A percentile compares a stretch with the other conserved stretches of the same genome.
Evolutionary conservation across 2,329 filamentous ascomycete species (phyloP).

Genomic region (Fusarium incarnatum): DNA sequence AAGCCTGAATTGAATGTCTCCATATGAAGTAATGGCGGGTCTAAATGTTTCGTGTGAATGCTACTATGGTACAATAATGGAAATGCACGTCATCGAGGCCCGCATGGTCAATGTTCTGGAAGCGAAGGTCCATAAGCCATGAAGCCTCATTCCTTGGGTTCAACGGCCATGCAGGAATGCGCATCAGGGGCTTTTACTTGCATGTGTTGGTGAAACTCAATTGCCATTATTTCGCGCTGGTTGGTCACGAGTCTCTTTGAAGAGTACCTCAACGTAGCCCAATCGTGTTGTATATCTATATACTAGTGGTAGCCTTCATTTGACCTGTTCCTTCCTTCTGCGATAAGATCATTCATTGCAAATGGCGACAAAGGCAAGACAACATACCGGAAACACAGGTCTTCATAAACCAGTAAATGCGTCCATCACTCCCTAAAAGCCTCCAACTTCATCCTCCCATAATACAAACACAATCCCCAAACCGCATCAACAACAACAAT

Average conservation of each 20-base stretch:
- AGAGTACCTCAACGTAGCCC: background rate
- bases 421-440: conserved; percentile 43
- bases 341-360: too few species aligned
- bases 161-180: background rate
- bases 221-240: background rate
- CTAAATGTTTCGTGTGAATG: background rate
- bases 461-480: conserved; percentile 64
- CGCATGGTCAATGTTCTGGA: conserved; percentile 5
- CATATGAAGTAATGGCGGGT: background rate
- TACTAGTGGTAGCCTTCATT: background rate
- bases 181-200: background rate
- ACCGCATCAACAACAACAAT: conserved; percentile 62
- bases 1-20: background rate
- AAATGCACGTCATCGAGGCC: conserved; percentile 1
- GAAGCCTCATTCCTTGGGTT: background rate
- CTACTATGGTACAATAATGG: background rate
- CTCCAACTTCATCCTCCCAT: conserved; percentile 57
- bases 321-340: background rate
- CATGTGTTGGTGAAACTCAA: background rate
- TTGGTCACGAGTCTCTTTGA: background rate
- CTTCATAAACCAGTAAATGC: too few species aligned
- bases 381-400: too few species aligned
- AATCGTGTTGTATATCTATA: background rate
- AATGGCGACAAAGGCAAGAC: too few species aligned
- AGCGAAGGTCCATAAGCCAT: background rate